phyloP scores from a whole-genome alignment of 2,329 filamentous ascomycete genomes.

The Colletotrichum sp. region DNA sequence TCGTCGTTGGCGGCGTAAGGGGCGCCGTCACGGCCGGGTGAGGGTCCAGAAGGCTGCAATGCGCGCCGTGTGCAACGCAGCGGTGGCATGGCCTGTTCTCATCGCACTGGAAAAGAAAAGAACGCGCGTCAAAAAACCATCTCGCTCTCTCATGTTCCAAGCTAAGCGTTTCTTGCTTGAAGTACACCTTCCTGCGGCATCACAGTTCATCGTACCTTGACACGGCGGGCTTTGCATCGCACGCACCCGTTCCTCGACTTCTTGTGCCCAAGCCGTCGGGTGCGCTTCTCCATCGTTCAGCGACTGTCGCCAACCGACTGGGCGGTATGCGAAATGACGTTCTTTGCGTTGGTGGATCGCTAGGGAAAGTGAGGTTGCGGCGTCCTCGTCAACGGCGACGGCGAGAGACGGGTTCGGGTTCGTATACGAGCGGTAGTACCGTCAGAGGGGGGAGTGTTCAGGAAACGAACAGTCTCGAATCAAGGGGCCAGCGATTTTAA shows the following conservation, averaged over 20 bases:
- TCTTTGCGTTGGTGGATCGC: background rate
- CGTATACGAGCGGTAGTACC: background rate
- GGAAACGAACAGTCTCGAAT: background rate
- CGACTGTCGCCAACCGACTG: background rate
- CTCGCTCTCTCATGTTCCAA: background rate
- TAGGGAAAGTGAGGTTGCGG: background rate
- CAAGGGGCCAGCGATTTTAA: background rate
- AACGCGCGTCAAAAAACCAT: background rate
- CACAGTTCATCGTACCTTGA: slow-evolving; percentile 25
- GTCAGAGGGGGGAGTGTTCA: background rate
- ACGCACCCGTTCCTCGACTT: slow-evolving; percentile 35
- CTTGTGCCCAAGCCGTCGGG: slow-evolving; percentile 24
- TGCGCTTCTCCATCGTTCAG: slow-evolving; percentile 9
- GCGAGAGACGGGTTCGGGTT: background rate
- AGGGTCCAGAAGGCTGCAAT: slow-evolving; percentile 29
- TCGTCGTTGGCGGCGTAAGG: background rate
- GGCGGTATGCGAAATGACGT: background rate
- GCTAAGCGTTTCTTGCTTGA: background rate
- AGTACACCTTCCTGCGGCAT: background rate
- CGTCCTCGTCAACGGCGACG: background rate
- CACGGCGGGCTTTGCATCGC: slow-evolving; percentile 32
- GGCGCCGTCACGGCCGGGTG: background rate
- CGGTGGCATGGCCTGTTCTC: slow-evolving; percentile 39
- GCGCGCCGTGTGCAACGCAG: slow-evolving; percentile 38
- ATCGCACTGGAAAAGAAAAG: slow-evolving; percentile 23